phyloP scores from a whole-genome alignment of 2,329 filamentous ascomycete species.

The Aspergillus chevalieri region DNA sequence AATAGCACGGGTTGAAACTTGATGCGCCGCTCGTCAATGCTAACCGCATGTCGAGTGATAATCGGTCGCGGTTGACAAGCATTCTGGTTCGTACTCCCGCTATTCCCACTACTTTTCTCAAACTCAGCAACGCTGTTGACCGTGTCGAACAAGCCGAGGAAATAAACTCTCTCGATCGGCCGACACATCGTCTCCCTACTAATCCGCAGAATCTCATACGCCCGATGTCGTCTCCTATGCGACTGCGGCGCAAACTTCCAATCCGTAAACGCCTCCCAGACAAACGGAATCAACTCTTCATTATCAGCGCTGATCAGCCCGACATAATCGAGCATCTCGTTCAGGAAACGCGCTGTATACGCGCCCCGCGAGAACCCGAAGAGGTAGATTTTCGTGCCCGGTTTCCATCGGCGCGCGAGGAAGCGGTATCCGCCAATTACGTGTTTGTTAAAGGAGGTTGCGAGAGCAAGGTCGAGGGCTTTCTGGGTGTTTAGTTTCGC shows the following conservation, averaged over 20 bases:
- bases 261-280: conserved; percentile 11
- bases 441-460: conserved; percentile 14
- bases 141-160: conserved; percentile 21
- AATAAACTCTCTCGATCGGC: conserved; percentile 11
- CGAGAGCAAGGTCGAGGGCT: conserved; percentile 10
- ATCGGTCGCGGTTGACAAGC: conserved; percentile 28
- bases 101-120: conserved; percentile 6
- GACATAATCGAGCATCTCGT: conserved; percentile 16
- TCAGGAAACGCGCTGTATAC: conserved; percentile 19
- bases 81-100: not conserved
- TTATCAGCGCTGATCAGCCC: conserved; percentile 15
- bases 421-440: conserved; percentile 17
- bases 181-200: conserved; percentile 15
- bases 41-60: conserved; percentile 48
- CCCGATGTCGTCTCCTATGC: conserved; percentile 1
- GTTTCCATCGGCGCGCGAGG: conserved; percentile 12
- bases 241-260: conserved; percentile 11
- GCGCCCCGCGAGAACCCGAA: conserved; percentile 21
- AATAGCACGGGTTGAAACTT: conserved; percentile 39
- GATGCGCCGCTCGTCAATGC: conserved; percentile 49
- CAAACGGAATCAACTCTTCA: conserved; percentile 14
- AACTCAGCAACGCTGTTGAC: conserved; percentile 21
- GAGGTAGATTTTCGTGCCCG: conserved; percentile 14
- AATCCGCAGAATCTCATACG: conserved; percentile 4
- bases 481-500: conserved; percentile 5